Evolutionary conservation across 2,329 filamentous ascomycete genomes (phyloP), one percentile per base, ranked within the genome.

Genomic region (Alternaria hordeiaustralica): DNA sequence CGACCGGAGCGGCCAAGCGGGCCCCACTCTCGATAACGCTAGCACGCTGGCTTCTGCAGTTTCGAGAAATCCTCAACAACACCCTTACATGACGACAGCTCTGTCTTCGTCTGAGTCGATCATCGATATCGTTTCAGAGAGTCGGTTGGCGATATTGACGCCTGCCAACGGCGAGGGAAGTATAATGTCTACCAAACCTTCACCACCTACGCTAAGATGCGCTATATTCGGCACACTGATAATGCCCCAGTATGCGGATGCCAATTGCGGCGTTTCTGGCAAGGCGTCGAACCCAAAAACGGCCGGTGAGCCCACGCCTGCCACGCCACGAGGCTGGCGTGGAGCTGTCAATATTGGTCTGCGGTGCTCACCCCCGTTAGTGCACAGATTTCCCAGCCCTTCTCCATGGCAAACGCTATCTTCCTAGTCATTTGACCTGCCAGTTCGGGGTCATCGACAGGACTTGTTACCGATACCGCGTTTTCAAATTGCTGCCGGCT

Each of bases 21-120:
- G n/a, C 49, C 49, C 49, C 49, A 41, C 44, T 23, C 6, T 7
- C 15, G 45, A 13, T 41, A 20, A 49, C 36, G 44, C 49, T 47
- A 60, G 44, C 50, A 47, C 21, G 50, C 44, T 55, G 51, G 50
- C 50, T 41, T 41, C 28, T 60, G 58, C 56, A 23, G 20, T 18
- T 51, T 41, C 18, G 50, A 55, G 43, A 55, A 60, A 54, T 60
- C 20, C 50, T 55, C 43, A 59, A 55, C 53, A 55, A 59, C 57
- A 59, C 23, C 47, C 36, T 51, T 54, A 59, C 57, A 54, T 54
- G 47, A 33, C 47, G 36, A 45, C 18, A 54, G 41, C 46, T 18
- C 25, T 30, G 36, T 54, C 47, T 54, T 33, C 10, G 10, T 53
- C 53, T 28, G 46, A 59, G 15, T 30, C 26, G 33, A 11, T 26